A percentile compares a stretch with the other conserved stretches of the same genome.
phyloP scores from a whole-genome alignment of 805 yeast genomes.

The Candida sphagnicola region DNA sequence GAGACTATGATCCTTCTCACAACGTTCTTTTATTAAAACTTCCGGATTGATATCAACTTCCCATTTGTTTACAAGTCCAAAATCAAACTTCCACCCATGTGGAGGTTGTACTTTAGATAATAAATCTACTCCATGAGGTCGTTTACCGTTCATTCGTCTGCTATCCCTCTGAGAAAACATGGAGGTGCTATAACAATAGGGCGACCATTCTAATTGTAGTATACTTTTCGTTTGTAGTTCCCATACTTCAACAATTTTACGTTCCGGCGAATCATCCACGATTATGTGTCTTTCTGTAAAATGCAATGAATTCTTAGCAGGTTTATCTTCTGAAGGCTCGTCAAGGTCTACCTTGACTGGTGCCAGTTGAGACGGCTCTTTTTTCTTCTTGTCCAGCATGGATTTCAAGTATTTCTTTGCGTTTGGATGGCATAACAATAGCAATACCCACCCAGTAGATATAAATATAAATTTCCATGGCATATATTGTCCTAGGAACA shows the following conservation, averaged over 20 bases:
- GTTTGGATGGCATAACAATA: conserved; percentile 60
- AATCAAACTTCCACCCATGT: conserved; percentile 65
- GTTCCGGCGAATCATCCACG: conserved; percentile 66
- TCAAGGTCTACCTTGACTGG: conserved; percentile 6
- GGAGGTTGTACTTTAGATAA: conserved; percentile 65
- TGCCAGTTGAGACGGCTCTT: conserved; percentile 19
- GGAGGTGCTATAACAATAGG: conserved; percentile 51
- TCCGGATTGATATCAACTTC: conserved; percentile 50
- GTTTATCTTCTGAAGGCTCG: conserved; percentile 19
- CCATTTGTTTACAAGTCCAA: conserved; percentile 56
- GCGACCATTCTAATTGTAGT: conserved; percentile 58
- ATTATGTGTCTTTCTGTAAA: conserved; percentile 44
- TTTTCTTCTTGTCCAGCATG: conserved; percentile 6
- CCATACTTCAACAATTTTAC: conserved; percentile 65
- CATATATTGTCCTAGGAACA: conserved; percentile 47
- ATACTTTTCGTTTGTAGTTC: conserved; percentile 69
- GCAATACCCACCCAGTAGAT: conserved; percentile 50
- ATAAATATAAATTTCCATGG: conserved; percentile 66
- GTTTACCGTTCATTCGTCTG: conserved; percentile 36
- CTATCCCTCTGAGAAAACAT: conserved; percentile 52
- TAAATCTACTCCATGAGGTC: conserved; percentile 61
- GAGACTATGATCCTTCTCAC: conserved; percentile 17
- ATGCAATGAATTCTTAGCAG: conserved; percentile 13
- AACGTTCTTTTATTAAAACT: conserved; percentile 50
- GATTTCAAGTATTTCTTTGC: conserved; percentile 25